A percentile compares a stretch with the other conserved stretches of the same genome.
These are phyloP conservation scores for Aurinia saxatilis DNA, from an alignment of 345 rosid species.

Conservation along the genomic window DNA sequence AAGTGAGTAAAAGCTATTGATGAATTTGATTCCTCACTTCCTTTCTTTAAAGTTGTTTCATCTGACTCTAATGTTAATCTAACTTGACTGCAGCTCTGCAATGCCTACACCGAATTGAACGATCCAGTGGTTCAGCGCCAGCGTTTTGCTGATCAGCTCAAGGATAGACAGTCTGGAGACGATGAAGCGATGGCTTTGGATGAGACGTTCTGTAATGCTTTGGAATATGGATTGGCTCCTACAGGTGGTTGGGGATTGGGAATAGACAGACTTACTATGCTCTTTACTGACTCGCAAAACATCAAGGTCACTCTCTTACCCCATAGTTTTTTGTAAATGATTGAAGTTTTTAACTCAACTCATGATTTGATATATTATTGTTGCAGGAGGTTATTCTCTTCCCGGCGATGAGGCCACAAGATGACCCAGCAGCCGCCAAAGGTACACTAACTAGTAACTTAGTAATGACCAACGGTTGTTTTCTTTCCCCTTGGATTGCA, in stretches of 20 bases:
- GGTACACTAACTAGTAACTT: constrained; percentile 26
- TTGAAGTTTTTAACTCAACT: background rate
- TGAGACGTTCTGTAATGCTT: constrained; percentile 82
- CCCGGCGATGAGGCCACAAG: constrained; percentile 99
- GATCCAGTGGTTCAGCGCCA: constrained; percentile 96
- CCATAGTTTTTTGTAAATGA: background rate
- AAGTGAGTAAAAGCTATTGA: constrained; percentile 36
- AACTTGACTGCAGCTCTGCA: constrained; percentile 49
- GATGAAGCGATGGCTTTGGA: constrained; percentile 98
- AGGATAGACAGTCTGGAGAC: constrained; percentile 93
- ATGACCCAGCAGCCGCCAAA: constrained; percentile 52
- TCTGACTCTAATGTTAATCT: background rate
- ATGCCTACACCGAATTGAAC: constrained; percentile 95
- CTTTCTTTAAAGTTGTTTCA: background rate
- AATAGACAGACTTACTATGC: constrained; percentile 79
- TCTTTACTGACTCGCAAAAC: constrained; percentile 87
- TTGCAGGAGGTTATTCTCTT: constrained; percentile 90
- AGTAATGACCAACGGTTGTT: no score
- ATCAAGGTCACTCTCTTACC: constrained; percentile 54
- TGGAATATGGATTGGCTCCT: constrained; percentile 91
- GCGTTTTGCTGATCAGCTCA: constrained; percentile 88
- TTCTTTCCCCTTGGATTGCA: background rate
- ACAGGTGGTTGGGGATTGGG: constrained; percentile 99
- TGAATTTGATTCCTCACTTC: background rate
- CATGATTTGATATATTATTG: background rate